These are phyloP conservation scores for Oryza rufipogon DNA, from an alignment of 176 grass and related monocot species.

Conservation along the genomic window DNA sequence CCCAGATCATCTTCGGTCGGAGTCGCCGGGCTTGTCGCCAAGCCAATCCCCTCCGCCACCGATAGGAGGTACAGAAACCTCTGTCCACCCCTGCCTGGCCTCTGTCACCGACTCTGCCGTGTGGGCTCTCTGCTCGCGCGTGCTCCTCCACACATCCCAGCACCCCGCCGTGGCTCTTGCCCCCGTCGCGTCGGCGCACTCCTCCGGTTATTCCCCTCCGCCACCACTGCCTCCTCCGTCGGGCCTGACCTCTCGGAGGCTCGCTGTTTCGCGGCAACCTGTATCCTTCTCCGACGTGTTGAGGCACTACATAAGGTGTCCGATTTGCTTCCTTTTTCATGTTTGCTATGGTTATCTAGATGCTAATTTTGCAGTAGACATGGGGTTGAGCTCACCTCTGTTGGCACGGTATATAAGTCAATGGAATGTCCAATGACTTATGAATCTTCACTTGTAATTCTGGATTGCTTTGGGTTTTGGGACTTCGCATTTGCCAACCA, in stretches of 20 bases:
- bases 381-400: too few species aligned
- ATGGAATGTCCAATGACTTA: too few species aligned
- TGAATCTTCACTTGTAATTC: too few species aligned
- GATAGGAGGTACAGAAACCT: too few species aligned
- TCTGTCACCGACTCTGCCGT: conserved; percentile 11
- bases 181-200: conserved; percentile 22
- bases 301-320: conserved; percentile 77
- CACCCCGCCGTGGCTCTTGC: neutral
- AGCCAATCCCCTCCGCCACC: too few species aligned
- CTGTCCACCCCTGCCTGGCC: too few species aligned
- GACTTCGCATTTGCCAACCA: too few species aligned
- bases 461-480: too few species aligned
- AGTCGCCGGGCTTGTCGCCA: too few species aligned
- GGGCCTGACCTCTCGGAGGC: conserved; percentile 40
- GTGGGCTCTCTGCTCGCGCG: conserved; percentile 42
- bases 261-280: conserved; percentile 39
- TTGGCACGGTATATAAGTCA: too few species aligned
- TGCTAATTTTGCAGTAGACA: too few species aligned
- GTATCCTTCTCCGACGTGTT: conserved; percentile 52
- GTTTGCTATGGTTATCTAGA: neutral
- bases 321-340: conserved; percentile 18
- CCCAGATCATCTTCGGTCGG: too few species aligned
- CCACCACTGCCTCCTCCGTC: neutral
- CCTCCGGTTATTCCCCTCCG: conserved; percentile 14
- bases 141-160: conserved; percentile 13